Percentiles rank a stretch among this genome's conserved stretches.
Conservation (phyloP, 1,284 basidiomycete genomes). For the Tilletia horrida region DNA sequence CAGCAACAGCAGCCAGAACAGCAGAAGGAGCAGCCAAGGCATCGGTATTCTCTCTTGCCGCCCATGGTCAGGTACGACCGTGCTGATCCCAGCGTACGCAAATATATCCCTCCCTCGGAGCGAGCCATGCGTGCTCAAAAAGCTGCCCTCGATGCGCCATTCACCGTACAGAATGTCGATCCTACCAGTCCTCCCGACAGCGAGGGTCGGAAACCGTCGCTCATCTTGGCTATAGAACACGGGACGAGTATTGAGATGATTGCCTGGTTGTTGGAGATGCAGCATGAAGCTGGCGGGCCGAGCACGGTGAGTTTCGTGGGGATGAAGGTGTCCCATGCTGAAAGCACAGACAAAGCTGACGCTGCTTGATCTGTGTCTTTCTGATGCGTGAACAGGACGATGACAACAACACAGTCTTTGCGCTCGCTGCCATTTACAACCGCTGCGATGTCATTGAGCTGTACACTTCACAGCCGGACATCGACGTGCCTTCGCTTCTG, state of each 20-base stretch:
- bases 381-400: too few species aligned
- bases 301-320: slow-evolving; percentile 22
- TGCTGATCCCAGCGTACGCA: neutral
- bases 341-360: too few species aligned
- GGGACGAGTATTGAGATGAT: slow-evolving; percentile 38
- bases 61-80: slow-evolving; percentile 5
- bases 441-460: slow-evolving; percentile 32
- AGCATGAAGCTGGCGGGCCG: slow-evolving; percentile 34
- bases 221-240: slow-evolving; percentile 38
- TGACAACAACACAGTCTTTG: slow-evolving; percentile 33
- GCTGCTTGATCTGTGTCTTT: neutral
- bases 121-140: neutral
- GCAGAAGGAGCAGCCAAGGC: neutral
- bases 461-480: slow-evolving; percentile 20
- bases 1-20: neutral
- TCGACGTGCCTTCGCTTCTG: slow-evolving; percentile 12
- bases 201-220: slow-evolving; percentile 12
- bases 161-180: slow-evolving; percentile 5
- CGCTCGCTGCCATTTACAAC: slow-evolving; percentile 36
- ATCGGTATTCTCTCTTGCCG: neutral
- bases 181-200: neutral
- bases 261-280: slow-evolving; percentile 47
- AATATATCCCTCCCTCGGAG: neutral
- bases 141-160: neutral
- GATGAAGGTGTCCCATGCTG: too few species aligned